A percentile compares a stretch with the other conserved stretches of the same genome.
phyloP scores from a whole-genome alignment of 2,329 filamentous ascomycete species.

The Cercospora sp. region DNA sequence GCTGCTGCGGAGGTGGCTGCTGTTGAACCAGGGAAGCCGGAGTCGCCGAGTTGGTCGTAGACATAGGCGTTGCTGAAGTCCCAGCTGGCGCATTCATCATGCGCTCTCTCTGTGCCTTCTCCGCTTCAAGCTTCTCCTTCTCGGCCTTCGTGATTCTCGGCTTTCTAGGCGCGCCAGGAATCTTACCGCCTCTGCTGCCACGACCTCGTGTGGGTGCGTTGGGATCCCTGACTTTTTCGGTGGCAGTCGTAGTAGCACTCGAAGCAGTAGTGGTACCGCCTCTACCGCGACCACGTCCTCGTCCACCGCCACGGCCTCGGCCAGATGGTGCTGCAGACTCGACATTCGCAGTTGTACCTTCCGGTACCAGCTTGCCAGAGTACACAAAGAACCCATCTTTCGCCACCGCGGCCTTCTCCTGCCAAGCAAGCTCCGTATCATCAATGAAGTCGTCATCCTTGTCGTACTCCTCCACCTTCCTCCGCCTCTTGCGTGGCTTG shows the following conservation, averaged over 20 bases:
- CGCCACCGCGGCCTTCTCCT: constrained; percentile 89
- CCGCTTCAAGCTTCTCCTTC: constrained; percentile 75
- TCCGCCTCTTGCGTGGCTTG: constrained; percentile 80
- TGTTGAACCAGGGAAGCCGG: neutral
- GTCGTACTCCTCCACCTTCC: constrained; percentile 66
- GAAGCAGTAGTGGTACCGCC: constrained; percentile 50
- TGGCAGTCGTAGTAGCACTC: constrained; percentile 38
- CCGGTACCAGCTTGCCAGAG: constrained; percentile 83
- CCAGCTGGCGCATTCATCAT: constrained; percentile 36
- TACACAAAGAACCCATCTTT: constrained; percentile 99
- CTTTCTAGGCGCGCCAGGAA: constrained; percentile 73
- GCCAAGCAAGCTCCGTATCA: constrained; percentile 92
- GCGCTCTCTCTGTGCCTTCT: constrained; percentile 74
- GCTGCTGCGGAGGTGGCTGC: neutral
- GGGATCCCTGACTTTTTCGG: constrained; percentile 32
- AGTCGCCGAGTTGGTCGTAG: constrained; percentile 9
- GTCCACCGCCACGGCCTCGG: constrained; percentile 39
- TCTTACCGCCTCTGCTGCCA: constrained; percentile 65
- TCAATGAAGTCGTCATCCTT: constrained; percentile 73
- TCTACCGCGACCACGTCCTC: constrained; percentile 60
- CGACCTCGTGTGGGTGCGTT: constrained; percentile 42
- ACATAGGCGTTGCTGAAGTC: neutral
- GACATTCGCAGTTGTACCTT: constrained; percentile 65
- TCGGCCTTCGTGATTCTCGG: constrained; percentile 85
- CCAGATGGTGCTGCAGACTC: constrained; percentile 33